Evolutionary conservation across 495 filamentous ascomycete genomes (phyloP), one percentile per base, ranked within the genome.

Genomic region (Tirmania nivea): DNA sequence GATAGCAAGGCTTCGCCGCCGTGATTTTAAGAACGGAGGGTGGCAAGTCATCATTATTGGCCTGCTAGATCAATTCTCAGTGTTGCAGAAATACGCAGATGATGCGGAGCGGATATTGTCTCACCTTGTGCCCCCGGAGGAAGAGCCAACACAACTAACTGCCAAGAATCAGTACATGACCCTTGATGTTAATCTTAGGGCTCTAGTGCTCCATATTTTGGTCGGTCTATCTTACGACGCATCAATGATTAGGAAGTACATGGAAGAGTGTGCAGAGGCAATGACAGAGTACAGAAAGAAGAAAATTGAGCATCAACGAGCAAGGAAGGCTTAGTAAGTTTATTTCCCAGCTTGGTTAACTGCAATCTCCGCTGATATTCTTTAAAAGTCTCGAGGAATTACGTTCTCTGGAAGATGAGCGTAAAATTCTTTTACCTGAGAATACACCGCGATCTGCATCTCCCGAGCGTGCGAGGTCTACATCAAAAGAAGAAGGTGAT

Each of bases 231-330:
- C 81, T n/a, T 69, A 87, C 49, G 80, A 85, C 59, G 94, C 89
- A 3, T 84, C 82, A 62, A 79, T 81, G 2, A 77, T 96, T 54
- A 77, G 86, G 37, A 78, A 78, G 14, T 93, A 90, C 61, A 81
- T 97, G 69, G 86, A 94, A 55, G 79, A 88, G 56, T 92, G 86
- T 67, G 81, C 79, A 49, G 82, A 86, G 57, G 78, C 83, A 54
- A 94, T 95, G 92, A 97, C 90, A 3, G 77, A 77, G 45, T 81
- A 86, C 61, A 75, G 90, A 17, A 97, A 96, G 67, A 83, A 92
- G 66, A 96, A 94, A 68, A 94, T 94, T 54, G 84, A 93, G 58
- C 80, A 78, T 63, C 90, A 96, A 66, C 76, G 86, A 54, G 74
- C 80, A 52, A 78, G 83, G 60, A 95, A 90, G 65, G 72, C 74